Percentiles rank a stretch among this genome's conserved stretches.
These are phyloP conservation scores for Fraxinus angustifolia DNA, from an alignment of 305 asterid genomes.

Conservation along the genomic window DNA sequence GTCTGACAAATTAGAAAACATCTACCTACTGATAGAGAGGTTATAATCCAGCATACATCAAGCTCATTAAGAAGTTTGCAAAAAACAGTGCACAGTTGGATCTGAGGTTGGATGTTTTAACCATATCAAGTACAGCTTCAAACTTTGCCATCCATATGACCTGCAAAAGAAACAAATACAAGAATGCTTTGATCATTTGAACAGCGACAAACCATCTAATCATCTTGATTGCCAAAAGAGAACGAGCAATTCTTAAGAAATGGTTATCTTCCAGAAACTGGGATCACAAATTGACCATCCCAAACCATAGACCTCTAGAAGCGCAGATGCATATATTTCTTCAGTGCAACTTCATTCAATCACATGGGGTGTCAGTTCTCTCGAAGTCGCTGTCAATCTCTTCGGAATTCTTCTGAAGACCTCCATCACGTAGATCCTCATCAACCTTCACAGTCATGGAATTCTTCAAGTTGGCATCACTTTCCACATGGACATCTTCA, in stretches of 20 bases:
- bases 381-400: conserved; percentile 20
- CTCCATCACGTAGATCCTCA: conserved; percentile 25
- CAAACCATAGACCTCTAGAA: conserved; percentile 28
- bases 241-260: conserved; percentile 27
- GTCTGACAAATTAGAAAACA: conserved; percentile 37
- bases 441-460: conserved; percentile 29
- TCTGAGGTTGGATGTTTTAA: conserved; percentile 37
- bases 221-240: conserved; percentile 32
- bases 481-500: conserved; percentile 31
- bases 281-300: conserved; percentile 27
- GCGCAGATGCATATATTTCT: conserved; percentile 20
- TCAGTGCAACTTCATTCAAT: conserved; percentile 12
- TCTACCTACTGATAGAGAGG: conserved; percentile 58
- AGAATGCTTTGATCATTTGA: conserved; percentile 36
- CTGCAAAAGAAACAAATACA: conserved; percentile 68
- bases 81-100: conserved; percentile 51
- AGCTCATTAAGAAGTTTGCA: conserved; percentile 48
- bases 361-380: conserved; percentile 20
- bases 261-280: conserved; percentile 26
- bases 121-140: conserved; percentile 44
- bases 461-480: conserved; percentile 33
- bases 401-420: conserved; percentile 17
- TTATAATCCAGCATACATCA: conserved; percentile 60
- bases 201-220: conserved; percentile 38
- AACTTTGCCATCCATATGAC: conserved; percentile 37